Evolutionary conservation across 2,329 filamentous ascomycete genomes (phyloP), one percentile per base, ranked within the genome.

Genomic region (Colletotrichum tanaceti): DNA sequence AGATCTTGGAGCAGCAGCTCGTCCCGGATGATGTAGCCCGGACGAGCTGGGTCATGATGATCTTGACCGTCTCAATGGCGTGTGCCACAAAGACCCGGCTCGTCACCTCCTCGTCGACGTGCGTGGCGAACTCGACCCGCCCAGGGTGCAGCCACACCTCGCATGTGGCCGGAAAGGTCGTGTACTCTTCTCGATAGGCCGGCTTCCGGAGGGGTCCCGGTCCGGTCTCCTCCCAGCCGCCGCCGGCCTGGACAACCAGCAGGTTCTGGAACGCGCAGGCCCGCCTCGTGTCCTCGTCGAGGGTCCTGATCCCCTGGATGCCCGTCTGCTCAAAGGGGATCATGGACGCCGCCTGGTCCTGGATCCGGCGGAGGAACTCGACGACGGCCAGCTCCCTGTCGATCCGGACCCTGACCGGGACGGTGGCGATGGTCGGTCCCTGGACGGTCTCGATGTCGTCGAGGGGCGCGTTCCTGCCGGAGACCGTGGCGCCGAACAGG

Each of bases 351-450:
- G 71, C 71, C 11, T 73, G 68, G 7, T 47, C 58, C 22, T 73
- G 72, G 1, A 74, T 39, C 16, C 58, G 63, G 11, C 58, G 53
- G 5, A 74, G 66, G 20, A 71, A 68, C 1, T 18, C 4, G 2
- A 54, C 43, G 2, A 65, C 11, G 2, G 57, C 65, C 5, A 63
- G 61, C 18, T 61, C 35, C 18, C 35, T 54, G 7, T 71, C 43
- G 4, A 75, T 24, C 2, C 38, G 49, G 3, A 75, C 55, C 14
- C 75, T 70, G 1, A 77, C 54, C 6, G 77, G 77, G 0, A 79
- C 70, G 4, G 76, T 77, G 16, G 74, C 73, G 32, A 80, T 75
- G 0, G 74, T 74, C 3, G 77, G 76, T 1, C 76, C 78, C 3
- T 72, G 60, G 7, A 78, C 74, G 1, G 70, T 63, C 6, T 74